Evolutionary conservation across 2,329 filamentous ascomycete genomes (phyloP).

Genomic region (Phyllosticta citribraziliensis): DNA sequence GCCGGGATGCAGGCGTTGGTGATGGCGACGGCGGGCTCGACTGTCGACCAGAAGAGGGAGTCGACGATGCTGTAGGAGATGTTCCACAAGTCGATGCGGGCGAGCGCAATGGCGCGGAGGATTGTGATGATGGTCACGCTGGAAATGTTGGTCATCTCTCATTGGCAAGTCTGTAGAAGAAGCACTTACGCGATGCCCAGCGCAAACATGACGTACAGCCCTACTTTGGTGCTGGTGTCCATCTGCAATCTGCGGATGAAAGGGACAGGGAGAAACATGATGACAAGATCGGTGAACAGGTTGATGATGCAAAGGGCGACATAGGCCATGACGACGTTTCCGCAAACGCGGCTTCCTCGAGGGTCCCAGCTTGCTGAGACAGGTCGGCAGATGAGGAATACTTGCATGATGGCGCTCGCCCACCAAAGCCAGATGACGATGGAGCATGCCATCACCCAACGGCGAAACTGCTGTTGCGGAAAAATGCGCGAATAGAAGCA

Average conservation of each 20-base stretch:
- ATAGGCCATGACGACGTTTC: conserved; percentile 17
- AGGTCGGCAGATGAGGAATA: conserved; percentile 29
- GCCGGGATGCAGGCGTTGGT: conserved; percentile 33
- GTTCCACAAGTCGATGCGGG: conserved; percentile 25
- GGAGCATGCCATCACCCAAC: conserved; percentile 6
- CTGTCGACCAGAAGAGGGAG: conserved; percentile 27
- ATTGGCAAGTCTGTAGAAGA: background rate
- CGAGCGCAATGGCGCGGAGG: conserved; percentile 27
- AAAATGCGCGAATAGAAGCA: conserved; percentile 7
- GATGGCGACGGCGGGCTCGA: conserved; percentile 33
- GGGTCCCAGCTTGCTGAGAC: conserved; percentile 29
- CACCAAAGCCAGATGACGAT: conserved; percentile 6
- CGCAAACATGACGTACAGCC: conserved; percentile 8
- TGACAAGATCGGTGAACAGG: conserved; percentile 12
- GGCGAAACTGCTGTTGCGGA: background rate
- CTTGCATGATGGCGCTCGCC: conserved; percentile 10
- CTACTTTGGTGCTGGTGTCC: conserved; percentile 10
- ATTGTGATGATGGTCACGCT: conserved; percentile 29
- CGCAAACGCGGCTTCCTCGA: conserved; percentile 22
- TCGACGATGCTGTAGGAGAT: conserved; percentile 26
- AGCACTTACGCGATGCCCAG: conserved; percentile 11
- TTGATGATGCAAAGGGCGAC: conserved; percentile 10
- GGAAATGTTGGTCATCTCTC: conserved; percentile 7
- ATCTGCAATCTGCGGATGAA: conserved; percentile 12
- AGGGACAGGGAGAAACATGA: conserved; percentile 11